Base-by-base conservation (phyloP, 768 basidiomycete species). In the Rhizopogon vulgaris region DNA sequence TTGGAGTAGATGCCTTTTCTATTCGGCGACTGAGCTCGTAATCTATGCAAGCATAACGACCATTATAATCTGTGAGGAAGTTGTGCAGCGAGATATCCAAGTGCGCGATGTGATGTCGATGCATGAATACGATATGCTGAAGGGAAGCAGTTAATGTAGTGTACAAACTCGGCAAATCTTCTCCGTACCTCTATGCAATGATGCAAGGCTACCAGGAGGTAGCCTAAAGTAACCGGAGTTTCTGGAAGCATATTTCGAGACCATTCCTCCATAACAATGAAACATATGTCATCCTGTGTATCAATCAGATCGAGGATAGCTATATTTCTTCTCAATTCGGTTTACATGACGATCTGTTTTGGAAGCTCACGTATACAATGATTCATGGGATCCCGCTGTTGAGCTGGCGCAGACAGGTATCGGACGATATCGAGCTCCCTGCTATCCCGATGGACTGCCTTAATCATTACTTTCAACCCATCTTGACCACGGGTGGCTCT, bases 201-300 rank as follows among this genome's bases (percentile, higher is more conserved):
- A 18, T 78, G 78, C 45, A 89, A 58, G 12, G 77, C 77, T 4
- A 70, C 71, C 24, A 89, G 64, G 58, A 87, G 85, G 12, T 71
- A 66, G 38, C 67, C 67, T 46, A 83, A 62, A 56, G 73, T 79
- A 60, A 75, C 77, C 6, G 83, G 81, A 24, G 71, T 66, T 34
- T 72, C 69, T 12, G 74, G 68, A 22, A 84, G 71, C 18, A 87
- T 69, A 50, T 83, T 77, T 10, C 85, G 73, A 12, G 82, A 83
- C 87, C 87, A 90, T 66, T 87, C 78, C 61, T 89, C 87, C 85
- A 87, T 88, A 24, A 89, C 80, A 51, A 90, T 81, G 59, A 90
- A 83, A 12, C 73, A 80, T 36, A 85, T 61, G 45, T 70, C 63
- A 52, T 85, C 83, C 9, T 71, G 60, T 2, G 69, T 69, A 56